A percentile compares a stretch with the other conserved stretches of the same genome.
phyloP scores from a whole-genome alignment of 2,329 filamentous ascomycete species.

The Teratosphaeria nubilosa region DNA sequence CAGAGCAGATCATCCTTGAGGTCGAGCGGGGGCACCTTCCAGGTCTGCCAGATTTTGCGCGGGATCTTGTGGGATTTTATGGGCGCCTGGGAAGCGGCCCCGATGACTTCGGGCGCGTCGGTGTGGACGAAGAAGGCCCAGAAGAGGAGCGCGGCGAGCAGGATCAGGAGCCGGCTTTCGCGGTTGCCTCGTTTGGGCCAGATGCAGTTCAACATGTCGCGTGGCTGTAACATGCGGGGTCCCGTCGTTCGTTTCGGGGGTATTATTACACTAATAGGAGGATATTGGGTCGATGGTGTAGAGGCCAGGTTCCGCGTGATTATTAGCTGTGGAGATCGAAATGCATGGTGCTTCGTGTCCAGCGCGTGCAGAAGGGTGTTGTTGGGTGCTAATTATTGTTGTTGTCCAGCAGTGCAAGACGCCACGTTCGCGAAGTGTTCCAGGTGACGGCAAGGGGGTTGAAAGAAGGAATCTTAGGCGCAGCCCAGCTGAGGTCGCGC shows the following conservation, averaged over 20 bases:
- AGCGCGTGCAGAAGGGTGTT: neutral
- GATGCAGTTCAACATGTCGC: neutral
- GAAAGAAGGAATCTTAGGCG: neutral
- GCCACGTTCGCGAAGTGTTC: neutral
- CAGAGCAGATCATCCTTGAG: slow-evolving; percentile 4
- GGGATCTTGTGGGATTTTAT: neutral
- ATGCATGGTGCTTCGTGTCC: neutral
- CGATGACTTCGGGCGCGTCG: neutral
- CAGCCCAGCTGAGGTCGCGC: neutral
- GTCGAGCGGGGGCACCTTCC: neutral
- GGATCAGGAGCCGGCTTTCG: neutral
- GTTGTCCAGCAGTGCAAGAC: neutral
- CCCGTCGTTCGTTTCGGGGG: no score
- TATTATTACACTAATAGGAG: neutral
- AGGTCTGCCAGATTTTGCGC: slow-evolving; percentile 9
- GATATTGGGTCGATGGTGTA: no score
- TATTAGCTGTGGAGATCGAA: neutral
- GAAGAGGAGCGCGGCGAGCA: neutral
- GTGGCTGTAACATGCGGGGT: neutral
- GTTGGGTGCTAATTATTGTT: no score
- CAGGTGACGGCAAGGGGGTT: neutral
- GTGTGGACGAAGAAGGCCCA: neutral
- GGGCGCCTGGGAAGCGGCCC: neutral
- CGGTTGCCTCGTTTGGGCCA: neutral
- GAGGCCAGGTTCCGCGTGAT: neutral